Percentiles rank a stretch among this genome's conserved stretches.
Conservation (phyloP, 2,329 filamentous ascomycete genomes). For the Ophiocordyceps camponoti-saundersi region DNA sequence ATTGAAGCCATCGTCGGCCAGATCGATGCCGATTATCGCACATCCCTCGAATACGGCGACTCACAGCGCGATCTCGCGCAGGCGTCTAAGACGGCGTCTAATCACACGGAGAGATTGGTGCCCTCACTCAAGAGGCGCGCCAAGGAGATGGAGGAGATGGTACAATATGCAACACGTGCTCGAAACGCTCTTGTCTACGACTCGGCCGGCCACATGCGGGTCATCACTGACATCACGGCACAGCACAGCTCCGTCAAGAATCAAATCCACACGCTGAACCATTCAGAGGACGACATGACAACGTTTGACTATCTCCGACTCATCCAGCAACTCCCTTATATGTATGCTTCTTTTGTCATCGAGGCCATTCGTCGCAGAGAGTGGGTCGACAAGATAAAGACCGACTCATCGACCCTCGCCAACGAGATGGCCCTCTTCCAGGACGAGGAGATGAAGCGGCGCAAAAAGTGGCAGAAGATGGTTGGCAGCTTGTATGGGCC, state of each 20-base stretch:
- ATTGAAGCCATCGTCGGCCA: conserved; percentile 77
- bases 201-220: conserved; percentile 61
- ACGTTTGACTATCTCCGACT: conserved; percentile 67
- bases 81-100: conserved; percentile 45
- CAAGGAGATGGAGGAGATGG: conserved; percentile 43
- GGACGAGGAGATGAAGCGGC: conserved; percentile 78
- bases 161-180: conserved; percentile 41
- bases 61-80: conserved; percentile 43
- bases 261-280: conserved; percentile 53
- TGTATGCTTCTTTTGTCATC: conserved; percentile 77
- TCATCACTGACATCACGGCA: conserved; percentile 64
- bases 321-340: conserved; percentile 67
- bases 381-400: conserved; percentile 82
- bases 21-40: conserved; percentile 71
- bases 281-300: conserved; percentile 59
- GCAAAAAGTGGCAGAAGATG: conserved; percentile 79
- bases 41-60: conserved; percentile 50
- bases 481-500: conserved; percentile 63
- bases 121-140: conserved; percentile 39
- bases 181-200: conserved; percentile 52
- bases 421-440: conserved; percentile 88
- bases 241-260: conserved; percentile 55
- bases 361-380: conserved; percentile 76
- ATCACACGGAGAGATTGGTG: conserved; percentile 44
- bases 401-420: conserved; percentile 70